Percentiles rank a stretch among this genome's conserved stretches.
phyloP scores from a whole-genome alignment of 768 basidiomycete genomes.

The Boletellus ananas region DNA sequence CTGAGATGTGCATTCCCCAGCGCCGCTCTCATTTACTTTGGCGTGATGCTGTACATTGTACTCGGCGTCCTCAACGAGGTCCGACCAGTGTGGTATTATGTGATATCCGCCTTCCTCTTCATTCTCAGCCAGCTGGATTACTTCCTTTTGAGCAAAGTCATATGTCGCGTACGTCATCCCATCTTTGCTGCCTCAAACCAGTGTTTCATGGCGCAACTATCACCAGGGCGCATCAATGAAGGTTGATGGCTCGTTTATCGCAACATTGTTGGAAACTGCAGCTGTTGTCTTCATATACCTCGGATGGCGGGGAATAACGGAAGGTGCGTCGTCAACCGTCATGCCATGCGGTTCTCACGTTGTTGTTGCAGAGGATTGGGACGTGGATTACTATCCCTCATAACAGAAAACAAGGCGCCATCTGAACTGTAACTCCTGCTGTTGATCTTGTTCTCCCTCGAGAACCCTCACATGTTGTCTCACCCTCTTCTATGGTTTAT shows the following conservation, averaged over 20 bases:
- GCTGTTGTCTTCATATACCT: constrained; percentile 64
- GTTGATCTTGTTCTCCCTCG: not conserved
- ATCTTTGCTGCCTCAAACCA: not conserved
- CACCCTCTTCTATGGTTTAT: not conserved
- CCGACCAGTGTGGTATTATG: constrained; percentile 76
- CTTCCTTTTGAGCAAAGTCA: constrained; percentile 72
- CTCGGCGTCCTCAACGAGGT: constrained; percentile 71
- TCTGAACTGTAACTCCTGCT: constrained; percentile 12
- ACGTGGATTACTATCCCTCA: constrained; percentile 47
- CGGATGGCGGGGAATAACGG: constrained; percentile 88
- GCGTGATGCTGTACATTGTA: constrained; percentile 79
- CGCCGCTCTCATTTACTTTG: constrained; percentile 64
- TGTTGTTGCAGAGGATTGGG: constrained; percentile 43
- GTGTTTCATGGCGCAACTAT: constrained; percentile 10
- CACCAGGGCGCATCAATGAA: constrained; percentile 58
- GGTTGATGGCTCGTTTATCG: constrained; percentile 84
- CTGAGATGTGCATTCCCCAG: constrained; percentile 31
- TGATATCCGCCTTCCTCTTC: constrained; percentile 72
- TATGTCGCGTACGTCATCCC: constrained; percentile 56
- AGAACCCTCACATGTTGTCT: constrained; percentile 9
- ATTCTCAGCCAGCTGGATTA: constrained; percentile 77
- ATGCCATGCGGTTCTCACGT: not conserved
- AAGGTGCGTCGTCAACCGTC: constrained; percentile 51
- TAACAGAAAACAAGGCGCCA: constrained; percentile 7
- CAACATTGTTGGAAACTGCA: constrained; percentile 78